Base-by-base conservation (phyloP, 352 stramenopile genomes). In the Nothophytophthora sp. region DNA sequence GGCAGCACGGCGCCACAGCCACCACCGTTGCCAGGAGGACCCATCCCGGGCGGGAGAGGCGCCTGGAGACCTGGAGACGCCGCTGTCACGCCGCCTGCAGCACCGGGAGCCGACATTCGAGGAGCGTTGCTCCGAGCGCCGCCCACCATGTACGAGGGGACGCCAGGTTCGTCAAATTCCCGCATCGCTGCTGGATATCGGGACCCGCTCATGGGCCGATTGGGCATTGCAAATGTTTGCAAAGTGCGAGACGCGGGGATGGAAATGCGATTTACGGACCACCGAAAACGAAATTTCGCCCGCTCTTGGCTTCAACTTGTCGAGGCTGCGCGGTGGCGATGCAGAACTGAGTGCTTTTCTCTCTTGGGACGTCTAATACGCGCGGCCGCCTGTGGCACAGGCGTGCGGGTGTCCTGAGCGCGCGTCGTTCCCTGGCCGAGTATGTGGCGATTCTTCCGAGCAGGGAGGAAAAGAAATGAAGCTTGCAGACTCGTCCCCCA, bases 311-410 rank as follows among this genome's bases (percentile, higher is more conserved):
- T 45, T 19, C 38, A 45, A 34, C 16, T n/a, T n/a, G 27, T 37
- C 22, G 22, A 27, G 18, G 25, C 42, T 20, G 19, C 18, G 19
- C 13, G 44, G 28, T n/a, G n/a, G n/a, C n/a, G n/a, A n/a, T n/a
- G n/a, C n/a, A n/a, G n/a, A n/a, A n/a, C n/a, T n/a, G n/a, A 18
- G 35, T 41, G 20, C 42, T 53, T 28, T 30, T 47, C 39, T 66
- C 38, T 60, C 33, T 50, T 55, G 50, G 50, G 50, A 51, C 57
- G 57, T 44, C 57, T 67, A 61, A 32, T 56, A 66, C 57, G 50
- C 50, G 50, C 27, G 57, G 50, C 57, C 57, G 57, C 57, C 57
- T 67, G 57, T 67, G 57, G 57, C 57, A 55, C 57, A 61, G 57
- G 50, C 57, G 55, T 40, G 42, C 37, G 54, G 54, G 22, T 10